Percentiles rank a stretch among this genome's conserved stretches.
These are phyloP conservation scores for Fusarium sp. DNA, from an alignment of 2,329 filamentous ascomycete species.

Conservation along the genomic window DNA sequence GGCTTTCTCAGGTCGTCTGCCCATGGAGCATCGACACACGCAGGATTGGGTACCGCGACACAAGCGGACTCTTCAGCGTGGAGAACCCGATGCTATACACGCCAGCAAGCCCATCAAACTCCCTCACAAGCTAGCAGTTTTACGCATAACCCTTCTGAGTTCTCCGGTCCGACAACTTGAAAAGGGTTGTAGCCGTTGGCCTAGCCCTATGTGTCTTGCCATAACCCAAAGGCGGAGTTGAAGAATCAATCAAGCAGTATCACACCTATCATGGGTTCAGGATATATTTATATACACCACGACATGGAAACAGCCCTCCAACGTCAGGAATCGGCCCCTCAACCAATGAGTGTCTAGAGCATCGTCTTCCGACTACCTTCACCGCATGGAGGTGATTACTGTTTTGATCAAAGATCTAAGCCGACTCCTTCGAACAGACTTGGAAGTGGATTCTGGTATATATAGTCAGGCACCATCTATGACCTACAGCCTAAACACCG, in stretches of 20 bases:
- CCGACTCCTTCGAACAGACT: neutral
- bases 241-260: neutral
- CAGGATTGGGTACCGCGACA: neutral
- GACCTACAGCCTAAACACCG: neutral
- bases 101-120: neutral
- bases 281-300: neutral
- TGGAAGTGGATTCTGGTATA: neutral
- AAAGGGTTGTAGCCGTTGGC: neutral
- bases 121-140: too few relatives aligned
- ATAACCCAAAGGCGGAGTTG: neutral
- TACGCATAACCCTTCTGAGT: neutral
- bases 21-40: fast-evolving
- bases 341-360: neutral
- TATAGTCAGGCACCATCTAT: neutral
- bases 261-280: neutral
- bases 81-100: neutral
- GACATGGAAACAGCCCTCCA: too few relatives aligned
- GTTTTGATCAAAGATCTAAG: neutral
- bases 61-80: neutral
- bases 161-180: neutral
- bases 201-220: neutral
- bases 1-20: neutral
- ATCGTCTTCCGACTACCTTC: neutral
- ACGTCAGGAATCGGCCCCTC: neutral
- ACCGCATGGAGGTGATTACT: neutral